Evolutionary conservation across 139 green algal genomes (phyloP), one percentile per base, ranked within the genome.

Genomic region (Eudorina sp.): DNA sequence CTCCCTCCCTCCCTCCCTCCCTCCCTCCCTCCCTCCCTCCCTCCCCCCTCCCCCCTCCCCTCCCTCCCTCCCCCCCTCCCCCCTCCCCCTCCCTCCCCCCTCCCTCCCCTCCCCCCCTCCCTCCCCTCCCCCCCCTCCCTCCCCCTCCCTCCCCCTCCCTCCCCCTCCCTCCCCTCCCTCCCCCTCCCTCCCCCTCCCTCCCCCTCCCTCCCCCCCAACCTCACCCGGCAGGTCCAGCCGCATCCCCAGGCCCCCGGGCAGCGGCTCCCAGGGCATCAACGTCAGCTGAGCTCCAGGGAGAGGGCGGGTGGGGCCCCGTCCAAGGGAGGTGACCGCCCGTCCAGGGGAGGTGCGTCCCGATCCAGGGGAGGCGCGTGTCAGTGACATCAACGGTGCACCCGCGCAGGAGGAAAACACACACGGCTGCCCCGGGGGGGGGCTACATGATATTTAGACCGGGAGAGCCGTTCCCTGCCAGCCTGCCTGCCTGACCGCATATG

Each of bases 201-300:
- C 19, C 14, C 23, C 4, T 29, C 55, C 55, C 14, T 34, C 66
- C 34, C 8, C 3, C 14, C 34, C 36, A 1, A 14, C 5, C 66
- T 2, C 58, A 90, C 85, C 85, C 27, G 85, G 85, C 75, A 90
- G 85, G 4, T 16, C 60, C 46, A 90, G 48, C 2, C 14, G 31
- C 25, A 31, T 34, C 0, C 73, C 73, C 68, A 60, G 53, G 1
- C 51, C 75, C 34, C 4, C 0, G 14, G 55, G 70, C 85, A 90
- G 75, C 8, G 43, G 43, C 62, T 86, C 84, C 58, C 31, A 51
- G 6, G 86, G 86, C 77, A 90, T 64, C 27, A 85, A 53, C 18
- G 86, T 90, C 34, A 89, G 74, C 88, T 85, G 78, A 6, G 58
- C 18, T 14, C 18, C 29, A n/a, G 62, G 29, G 62, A 25, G 70